A percentile compares a stretch with the other conserved stretches of the same genome.
Conservation (phyloP, 2,329 filamentous ascomycete species). For the Penicillium sp. region DNA sequence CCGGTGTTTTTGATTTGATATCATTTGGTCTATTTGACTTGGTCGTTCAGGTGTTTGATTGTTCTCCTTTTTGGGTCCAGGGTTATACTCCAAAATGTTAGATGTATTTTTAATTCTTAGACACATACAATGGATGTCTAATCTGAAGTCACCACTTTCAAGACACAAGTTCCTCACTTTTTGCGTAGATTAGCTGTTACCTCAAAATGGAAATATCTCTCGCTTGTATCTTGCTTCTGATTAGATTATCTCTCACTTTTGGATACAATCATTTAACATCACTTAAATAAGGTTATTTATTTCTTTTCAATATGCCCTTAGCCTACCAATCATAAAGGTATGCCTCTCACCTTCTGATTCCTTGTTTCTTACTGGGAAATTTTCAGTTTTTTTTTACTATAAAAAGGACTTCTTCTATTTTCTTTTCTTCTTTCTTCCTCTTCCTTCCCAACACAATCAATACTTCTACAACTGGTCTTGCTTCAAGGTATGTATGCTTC, state of each 20-base stretch:
- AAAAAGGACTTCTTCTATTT: background rate
- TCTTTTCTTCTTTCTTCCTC: background rate
- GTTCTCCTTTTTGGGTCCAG: slow-evolving; percentile 7
- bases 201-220: background rate
- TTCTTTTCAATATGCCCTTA: background rate
- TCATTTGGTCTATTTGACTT: slow-evolving; percentile 24
- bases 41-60: slow-evolving; percentile 25
- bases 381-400: background rate
- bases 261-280: background rate
- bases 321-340: background rate
- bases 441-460: background rate
- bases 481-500: background rate
- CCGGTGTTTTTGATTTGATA: slow-evolving; percentile 25
- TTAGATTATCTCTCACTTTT: background rate
- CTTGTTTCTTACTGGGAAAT: background rate
- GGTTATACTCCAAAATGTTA: slow-evolving; percentile 21
- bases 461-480: background rate
- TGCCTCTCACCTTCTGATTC: background rate
- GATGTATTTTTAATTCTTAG: slow-evolving; percentile 23
- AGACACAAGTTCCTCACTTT: background rate
- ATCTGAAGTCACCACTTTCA: background rate
- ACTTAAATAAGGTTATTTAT: background rate
- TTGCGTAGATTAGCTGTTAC: background rate
- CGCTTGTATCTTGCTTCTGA: background rate
- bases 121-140: slow-evolving; percentile 10